Conservation (phyloP, 2,329 filamentous ascomycete species). For the Cadophora luteo-olivacea region DNA sequence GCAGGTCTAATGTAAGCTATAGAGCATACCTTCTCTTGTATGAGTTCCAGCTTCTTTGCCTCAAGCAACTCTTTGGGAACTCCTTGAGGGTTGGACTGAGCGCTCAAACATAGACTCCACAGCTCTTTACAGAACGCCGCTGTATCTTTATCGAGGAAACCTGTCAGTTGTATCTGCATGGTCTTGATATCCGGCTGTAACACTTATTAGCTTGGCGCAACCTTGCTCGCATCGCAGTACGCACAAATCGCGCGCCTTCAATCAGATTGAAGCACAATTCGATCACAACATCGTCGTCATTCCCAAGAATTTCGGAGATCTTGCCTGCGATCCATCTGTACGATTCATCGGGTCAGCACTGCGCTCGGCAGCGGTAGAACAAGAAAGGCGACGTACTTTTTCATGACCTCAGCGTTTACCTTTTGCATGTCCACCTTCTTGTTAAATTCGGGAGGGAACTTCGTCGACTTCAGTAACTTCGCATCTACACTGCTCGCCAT, state of each 20-base stretch:
- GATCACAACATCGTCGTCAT: constrained; percentile 94
- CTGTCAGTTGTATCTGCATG: constrained; percentile 91
- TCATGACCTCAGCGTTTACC: constrained; percentile 97
- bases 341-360: constrained; percentile 29
- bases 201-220: constrained; percentile 39
- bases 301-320: constrained; percentile 86
- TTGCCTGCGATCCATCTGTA: constrained; percentile 89
- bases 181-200: constrained; percentile 91
- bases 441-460: constrained; percentile 92
- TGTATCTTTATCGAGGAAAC: constrained; percentile 93
- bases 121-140: constrained; percentile 89
- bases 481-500: constrained; percentile 89
- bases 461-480: constrained; percentile 88
- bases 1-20: neutral
- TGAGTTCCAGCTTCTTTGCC: constrained; percentile 93
- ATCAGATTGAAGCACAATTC: constrained; percentile 77
- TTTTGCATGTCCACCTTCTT: constrained; percentile 97
- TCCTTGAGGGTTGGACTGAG: constrained; percentile 85
- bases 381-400: constrained; percentile 70
- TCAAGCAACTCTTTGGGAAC: constrained; percentile 94
- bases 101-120: constrained; percentile 90
- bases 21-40: constrained; percentile 83
- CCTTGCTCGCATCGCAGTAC: constrained; percentile 45
- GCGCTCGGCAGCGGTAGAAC: constrained; percentile 20
- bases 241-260: constrained; percentile 78